Evolutionary conservation across 108 stramenopile species (phyloP).

Genomic region (Chaetoceros muelleri): DNA sequence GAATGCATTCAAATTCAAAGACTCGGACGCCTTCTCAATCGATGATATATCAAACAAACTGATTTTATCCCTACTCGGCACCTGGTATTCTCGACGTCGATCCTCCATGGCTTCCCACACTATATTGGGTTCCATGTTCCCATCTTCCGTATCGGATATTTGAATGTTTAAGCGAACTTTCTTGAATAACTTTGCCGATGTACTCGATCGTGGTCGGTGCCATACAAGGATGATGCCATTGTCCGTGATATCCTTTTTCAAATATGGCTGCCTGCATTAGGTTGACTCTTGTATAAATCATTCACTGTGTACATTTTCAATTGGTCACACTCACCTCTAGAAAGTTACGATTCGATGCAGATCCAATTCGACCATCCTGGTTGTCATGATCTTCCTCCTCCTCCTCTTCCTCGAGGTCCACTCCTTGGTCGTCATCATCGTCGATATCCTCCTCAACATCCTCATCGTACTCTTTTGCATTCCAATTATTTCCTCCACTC

Average conservation of each 20-base stretch:
- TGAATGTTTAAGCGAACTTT: not conserved
- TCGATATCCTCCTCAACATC: not conserved
- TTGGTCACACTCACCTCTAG: too few species aligned
- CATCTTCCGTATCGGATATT: not conserved
- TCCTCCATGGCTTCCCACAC: not conserved
- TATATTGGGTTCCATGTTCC: not conserved
- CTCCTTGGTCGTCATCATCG: not conserved
- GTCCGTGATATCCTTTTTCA: not conserved
- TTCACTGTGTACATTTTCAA: too few species aligned
- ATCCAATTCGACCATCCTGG: too few species aligned
- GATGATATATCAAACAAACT: constrained; percentile 38
- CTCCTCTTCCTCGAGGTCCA: too few species aligned
- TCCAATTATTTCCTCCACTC: not conserved
- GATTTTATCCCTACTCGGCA: constrained; percentile 8
- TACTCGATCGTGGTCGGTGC: not conserved
- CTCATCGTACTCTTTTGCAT: not conserved
- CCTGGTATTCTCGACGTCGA: not conserved
- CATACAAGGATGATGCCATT: not conserved
- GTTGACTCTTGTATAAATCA: too few species aligned
- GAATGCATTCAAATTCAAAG: constrained; percentile 20
- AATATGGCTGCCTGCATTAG: too few species aligned
- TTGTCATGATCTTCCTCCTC: too few species aligned
- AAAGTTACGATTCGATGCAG: too few species aligned
- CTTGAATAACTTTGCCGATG: not conserved
- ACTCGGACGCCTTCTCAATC: constrained; percentile 22